Conservation (phyloP, 2,329 filamentous ascomycete genomes). For the Emergomyces africanus region DNA sequence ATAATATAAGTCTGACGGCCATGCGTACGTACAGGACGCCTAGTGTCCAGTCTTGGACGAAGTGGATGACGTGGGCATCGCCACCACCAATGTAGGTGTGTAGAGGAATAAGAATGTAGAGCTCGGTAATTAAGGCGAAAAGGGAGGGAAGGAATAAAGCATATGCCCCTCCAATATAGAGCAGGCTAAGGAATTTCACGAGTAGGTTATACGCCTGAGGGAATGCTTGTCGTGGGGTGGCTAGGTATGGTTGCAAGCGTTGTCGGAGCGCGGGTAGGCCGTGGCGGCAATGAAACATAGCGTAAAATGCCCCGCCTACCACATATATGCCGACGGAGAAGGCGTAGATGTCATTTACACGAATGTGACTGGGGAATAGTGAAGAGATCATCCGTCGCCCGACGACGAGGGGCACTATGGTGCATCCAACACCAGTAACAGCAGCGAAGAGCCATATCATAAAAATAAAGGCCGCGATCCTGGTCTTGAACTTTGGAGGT, state of each 20-base stretch:
- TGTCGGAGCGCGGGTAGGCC: conserved; percentile 4
- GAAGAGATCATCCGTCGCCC: conserved; percentile 66
- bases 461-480: conserved; percentile 75
- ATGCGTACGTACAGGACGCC: conserved; percentile 85
- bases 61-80: conserved; percentile 45
- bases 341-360: conserved; percentile 90
- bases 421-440: conserved; percentile 69
- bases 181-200: conserved; percentile 37
- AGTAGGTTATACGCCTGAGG: conserved; percentile 11
- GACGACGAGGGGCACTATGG: conserved; percentile 73
- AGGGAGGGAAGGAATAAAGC: conserved; percentile 69
- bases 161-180: conserved; percentile 65
- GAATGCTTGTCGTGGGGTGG: conserved; percentile 20
- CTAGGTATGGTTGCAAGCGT: conserved; percentile 14
- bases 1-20: conserved; percentile 53
- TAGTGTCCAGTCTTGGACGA: conserved; percentile 89
- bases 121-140: conserved; percentile 66
- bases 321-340: conserved; percentile 84
- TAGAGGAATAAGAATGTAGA: conserved; percentile 78
- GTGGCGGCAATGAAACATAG: conserved; percentile 19
- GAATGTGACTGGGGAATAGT: conserved; percentile 57
- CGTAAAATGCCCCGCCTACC: conserved; percentile 56
- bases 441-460: conserved; percentile 92
- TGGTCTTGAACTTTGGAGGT: conserved; percentile 68
- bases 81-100: conserved; percentile 55